Evolutionary conservation across 1,284 basidiomycete species (phyloP).

Genomic region (Rugosomyces carneus): DNA sequence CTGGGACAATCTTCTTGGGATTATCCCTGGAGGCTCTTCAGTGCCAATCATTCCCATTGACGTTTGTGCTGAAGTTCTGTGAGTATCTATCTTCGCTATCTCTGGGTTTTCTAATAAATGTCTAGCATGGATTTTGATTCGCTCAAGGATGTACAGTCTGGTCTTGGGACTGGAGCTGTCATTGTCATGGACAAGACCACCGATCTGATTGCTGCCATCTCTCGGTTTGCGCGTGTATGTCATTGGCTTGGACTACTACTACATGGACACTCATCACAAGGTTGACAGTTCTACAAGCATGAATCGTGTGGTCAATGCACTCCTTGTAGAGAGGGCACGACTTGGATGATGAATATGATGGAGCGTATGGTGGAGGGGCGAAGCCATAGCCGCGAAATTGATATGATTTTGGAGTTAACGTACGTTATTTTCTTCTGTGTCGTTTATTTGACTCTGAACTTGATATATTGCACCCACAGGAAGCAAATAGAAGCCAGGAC

Average conservation of each 20-base stretch:
- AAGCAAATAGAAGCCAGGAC: constrained; percentile 97
- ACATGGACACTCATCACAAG: constrained; percentile 2
- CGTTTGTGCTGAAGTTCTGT: constrained; percentile 81
- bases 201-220: constrained; percentile 89
- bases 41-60: constrained; percentile 90
- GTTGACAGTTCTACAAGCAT: constrained; percentile 85
- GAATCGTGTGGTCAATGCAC: constrained; percentile 99
- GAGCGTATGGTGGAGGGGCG: constrained; percentile 86
- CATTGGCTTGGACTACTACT: not conserved
- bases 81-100: constrained; percentile 30
- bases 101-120: not conserved
- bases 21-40: constrained; percentile 92
- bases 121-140: constrained; percentile 96
- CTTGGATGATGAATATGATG: constrained; percentile 99
- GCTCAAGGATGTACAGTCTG: constrained; percentile 89
- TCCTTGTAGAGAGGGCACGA: constrained; percentile 93
- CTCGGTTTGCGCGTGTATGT: constrained; percentile 82
- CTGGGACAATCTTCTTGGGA: constrained; percentile 94
- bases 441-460: not conserved
- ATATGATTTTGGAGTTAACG: constrained; percentile 93
- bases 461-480: constrained; percentile 32
- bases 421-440: constrained; percentile 28
- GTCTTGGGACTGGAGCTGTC: constrained; percentile 95
- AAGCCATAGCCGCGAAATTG: constrained; percentile 89
- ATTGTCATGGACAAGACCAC: constrained; percentile 99